phyloP scores from a whole-genome alignment of 352 stramenopile genomes.

The Globisporangium irregulare region DNA sequence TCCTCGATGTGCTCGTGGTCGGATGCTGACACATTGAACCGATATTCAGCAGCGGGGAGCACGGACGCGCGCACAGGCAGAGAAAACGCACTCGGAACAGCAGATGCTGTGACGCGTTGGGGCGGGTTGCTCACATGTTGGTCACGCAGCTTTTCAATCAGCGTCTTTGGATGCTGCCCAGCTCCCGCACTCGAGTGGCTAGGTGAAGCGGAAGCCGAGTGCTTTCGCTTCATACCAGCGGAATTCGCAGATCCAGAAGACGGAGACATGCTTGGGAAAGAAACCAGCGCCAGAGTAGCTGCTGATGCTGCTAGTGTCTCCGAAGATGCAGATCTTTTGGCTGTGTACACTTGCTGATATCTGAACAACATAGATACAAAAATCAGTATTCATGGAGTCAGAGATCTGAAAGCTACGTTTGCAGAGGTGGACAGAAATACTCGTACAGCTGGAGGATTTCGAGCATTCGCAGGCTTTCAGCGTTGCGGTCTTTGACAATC shows the following conservation, averaged over 20 bases:
- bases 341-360: not conserved
- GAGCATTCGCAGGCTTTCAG: slow-evolving; percentile 59
- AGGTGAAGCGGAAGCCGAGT: not conserved
- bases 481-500: slow-evolving; percentile 49
- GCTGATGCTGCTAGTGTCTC: not conserved
- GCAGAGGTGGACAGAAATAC: not conserved
- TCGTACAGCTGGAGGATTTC: slow-evolving; percentile 58
- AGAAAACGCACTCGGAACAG: not conserved
- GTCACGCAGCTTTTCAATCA: slow-evolving; percentile 16
- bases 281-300: slow-evolving; percentile 2
- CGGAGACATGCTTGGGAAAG: not conserved
- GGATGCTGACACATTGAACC: slow-evolving; percentile 40
- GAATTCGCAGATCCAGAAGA: not conserved
- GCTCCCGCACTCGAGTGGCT: not conserved
- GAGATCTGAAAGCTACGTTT: not conserved
- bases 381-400: too few relatives aligned
- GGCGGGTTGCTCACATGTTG: slow-evolving; percentile 4
- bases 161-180: not conserved
- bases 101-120: not conserved
- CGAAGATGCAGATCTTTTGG: not conserved
- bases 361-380: not conserved
- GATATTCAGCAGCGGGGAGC: slow-evolving; percentile 47
- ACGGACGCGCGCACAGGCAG: slow-evolving; percentile 2
- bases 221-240: slow-evolving; percentile 14
- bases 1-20: slow-evolving; percentile 46